These are phyloP conservation scores for Zymoseptoria tritici DNA, from an alignment of 2,329 filamentous ascomycete genomes.

Conservation along the genomic window DNA sequence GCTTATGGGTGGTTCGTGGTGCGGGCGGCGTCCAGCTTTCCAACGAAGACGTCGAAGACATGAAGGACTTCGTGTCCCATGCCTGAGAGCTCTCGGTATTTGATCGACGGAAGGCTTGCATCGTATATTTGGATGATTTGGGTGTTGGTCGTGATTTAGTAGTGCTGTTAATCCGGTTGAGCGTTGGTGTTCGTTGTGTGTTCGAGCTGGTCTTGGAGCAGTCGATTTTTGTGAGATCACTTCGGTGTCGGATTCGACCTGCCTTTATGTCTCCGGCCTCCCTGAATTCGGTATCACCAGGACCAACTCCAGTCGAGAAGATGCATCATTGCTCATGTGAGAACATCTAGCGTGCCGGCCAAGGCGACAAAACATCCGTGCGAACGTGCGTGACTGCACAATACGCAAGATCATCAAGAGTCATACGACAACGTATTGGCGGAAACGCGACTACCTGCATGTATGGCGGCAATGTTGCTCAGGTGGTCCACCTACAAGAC, in stretches of 20 bases:
- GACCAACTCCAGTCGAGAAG: background rate
- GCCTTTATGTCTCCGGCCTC: background rate
- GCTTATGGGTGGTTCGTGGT: slow-evolving; percentile 1
- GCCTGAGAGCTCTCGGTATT: slow-evolving; percentile 9
- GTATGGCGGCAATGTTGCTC: background rate
- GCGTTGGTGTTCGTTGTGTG: background rate
- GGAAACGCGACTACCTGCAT: background rate
- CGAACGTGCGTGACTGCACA: background rate
- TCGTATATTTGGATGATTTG: slow-evolving; percentile 3
- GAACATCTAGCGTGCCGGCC: background rate
- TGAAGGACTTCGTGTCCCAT: slow-evolving; percentile 9
- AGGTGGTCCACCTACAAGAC: background rate
- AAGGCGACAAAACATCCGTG: background rate
- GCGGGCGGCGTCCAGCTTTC: slow-evolving; percentile 6
- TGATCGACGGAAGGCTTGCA: slow-evolving; percentile 10
- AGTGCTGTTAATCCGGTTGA: background rate
- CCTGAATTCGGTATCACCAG: background rate
- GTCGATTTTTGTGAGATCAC: background rate
- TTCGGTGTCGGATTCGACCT: background rate
- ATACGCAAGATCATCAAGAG: background rate
- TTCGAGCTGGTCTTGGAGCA: background rate
- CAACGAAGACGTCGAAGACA: slow-evolving; percentile 1
- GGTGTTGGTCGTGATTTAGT: background rate
- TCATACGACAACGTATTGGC: background rate
- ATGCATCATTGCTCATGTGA: slow-evolving; percentile 5